These are phyloP conservation scores for Xerocomellus chrysenteron DNA, from an alignment of 768 basidiomycete species.

Conservation along the genomic window DNA sequence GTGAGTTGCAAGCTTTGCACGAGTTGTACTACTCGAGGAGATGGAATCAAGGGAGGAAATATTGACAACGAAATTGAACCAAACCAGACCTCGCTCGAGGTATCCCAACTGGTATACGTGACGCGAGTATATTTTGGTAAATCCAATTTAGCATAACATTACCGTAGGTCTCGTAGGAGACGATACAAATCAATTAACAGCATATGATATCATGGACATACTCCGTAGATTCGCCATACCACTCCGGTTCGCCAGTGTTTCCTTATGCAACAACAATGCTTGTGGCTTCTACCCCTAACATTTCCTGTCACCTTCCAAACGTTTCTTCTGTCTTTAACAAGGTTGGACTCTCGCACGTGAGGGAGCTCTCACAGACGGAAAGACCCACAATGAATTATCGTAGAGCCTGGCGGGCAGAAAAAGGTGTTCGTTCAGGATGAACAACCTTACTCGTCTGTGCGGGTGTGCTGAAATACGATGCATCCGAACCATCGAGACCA, in stretches of 20 bases:
- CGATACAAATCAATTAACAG: constrained; percentile 33
- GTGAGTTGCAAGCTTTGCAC: not conserved
- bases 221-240: constrained; percentile 15
- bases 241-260: not conserved
- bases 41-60: not conserved
- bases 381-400: constrained; percentile 14
- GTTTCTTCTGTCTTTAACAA: not conserved
- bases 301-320: not conserved
- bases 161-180: constrained; percentile 21
- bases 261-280: constrained; percentile 5
- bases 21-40: no score
- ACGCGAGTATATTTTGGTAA: constrained; percentile 4
- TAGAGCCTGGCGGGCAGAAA: constrained; percentile 14
- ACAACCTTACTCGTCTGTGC: constrained; percentile 10
- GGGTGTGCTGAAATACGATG: not conserved
- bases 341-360: not conserved
- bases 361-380: not conserved
- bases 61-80: not conserved
- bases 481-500: not conserved
- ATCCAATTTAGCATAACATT: constrained; percentile 30
- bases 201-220: constrained; percentile 29
- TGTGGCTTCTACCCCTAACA: not conserved
- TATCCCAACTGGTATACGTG: not conserved
- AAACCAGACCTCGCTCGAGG: not conserved
- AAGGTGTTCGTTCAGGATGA: constrained; percentile 14